phyloP scores from a whole-genome alignment of 495 filamentous ascomycete species.

The Lasiosphaeria ovina region DNA sequence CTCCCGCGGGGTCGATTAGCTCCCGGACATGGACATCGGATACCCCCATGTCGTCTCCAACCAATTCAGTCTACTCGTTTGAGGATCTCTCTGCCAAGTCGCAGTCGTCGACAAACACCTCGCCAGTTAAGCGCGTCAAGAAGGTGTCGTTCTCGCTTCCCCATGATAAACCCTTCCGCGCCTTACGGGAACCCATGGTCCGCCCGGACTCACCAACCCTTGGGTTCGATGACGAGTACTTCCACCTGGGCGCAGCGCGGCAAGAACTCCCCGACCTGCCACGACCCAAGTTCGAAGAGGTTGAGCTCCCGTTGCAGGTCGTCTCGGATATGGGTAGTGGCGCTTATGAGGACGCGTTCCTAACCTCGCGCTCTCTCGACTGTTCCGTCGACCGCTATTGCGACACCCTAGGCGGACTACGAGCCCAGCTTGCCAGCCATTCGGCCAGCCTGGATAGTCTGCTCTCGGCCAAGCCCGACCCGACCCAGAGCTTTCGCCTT shows the following conservation, averaged over 20 bases:
- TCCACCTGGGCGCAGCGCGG: constrained; percentile 19
- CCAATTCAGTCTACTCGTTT: constrained; percentile 42
- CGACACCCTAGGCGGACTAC: constrained; percentile 40
- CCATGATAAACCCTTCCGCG: constrained; percentile 27
- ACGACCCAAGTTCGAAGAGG: constrained; percentile 22
- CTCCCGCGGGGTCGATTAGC: constrained; percentile 44
- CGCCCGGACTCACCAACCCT: constrained; percentile 48
- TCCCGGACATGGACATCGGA: constrained; percentile 42
- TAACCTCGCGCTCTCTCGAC: constrained; percentile 40
- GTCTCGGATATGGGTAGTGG: constrained; percentile 18
- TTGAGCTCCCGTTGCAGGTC: constrained; percentile 26
- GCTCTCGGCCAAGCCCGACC: constrained; percentile 21
- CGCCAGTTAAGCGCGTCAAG: constrained; percentile 38
- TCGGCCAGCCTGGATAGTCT: constrained; percentile 36
- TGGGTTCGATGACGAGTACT: constrained; percentile 41
- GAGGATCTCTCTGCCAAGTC: constrained; percentile 31
- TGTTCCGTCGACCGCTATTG: constrained; percentile 44
- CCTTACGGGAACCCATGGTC: constrained; percentile 38
- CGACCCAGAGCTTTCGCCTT: constrained; percentile 6
- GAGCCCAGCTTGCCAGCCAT: constrained; percentile 40
- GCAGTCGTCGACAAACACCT: constrained; percentile 17
- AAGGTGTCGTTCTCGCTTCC: constrained; percentile 53
- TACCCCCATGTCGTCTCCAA: constrained; percentile 42
- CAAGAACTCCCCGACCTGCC: constrained; percentile 24
- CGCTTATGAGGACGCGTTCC: constrained; percentile 30